phyloP scores from a whole-genome alignment of 2,329 filamentous ascomycete genomes.

The Cladosporium sp. region DNA sequence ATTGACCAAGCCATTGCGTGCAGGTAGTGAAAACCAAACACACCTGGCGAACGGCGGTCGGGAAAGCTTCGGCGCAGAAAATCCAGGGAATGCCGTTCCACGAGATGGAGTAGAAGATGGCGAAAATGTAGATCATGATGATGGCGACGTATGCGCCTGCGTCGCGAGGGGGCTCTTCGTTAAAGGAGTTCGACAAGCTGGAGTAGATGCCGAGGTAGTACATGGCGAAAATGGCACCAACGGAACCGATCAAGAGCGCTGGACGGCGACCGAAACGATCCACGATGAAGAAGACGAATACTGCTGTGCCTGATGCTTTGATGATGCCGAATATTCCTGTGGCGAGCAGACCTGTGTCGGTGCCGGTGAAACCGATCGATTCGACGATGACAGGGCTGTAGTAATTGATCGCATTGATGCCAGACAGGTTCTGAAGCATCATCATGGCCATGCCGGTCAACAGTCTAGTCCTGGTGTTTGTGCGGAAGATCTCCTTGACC shows the following conservation, averaged over 20 bases:
- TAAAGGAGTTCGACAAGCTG: constrained; percentile 29
- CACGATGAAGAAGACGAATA: constrained; percentile 8
- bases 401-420: constrained; percentile 11
- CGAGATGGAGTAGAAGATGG: constrained; percentile 46
- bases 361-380: constrained; percentile 8
- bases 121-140: constrained; percentile 53
- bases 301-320: constrained; percentile 12
- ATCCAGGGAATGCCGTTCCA: constrained; percentile 35
- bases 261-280: constrained; percentile 8
- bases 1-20: constrained; percentile 35
- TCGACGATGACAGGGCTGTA: constrained; percentile 1
- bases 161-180: constrained; percentile 44
- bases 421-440: constrained; percentile 15
- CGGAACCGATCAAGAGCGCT: constrained; percentile 2
- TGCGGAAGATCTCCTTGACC: constrained; percentile 28
- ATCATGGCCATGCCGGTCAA: constrained; percentile 18
- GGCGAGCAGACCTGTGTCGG: constrained; percentile 6
- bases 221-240: constrained; percentile 40
- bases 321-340: constrained; percentile 16
- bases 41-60: constrained; percentile 36
- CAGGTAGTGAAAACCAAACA: constrained; percentile 36
- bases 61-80: constrained; percentile 47
- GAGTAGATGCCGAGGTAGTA: constrained; percentile 52
- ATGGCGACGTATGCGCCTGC: constrained; percentile 47
- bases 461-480: constrained; percentile 13